Conservation (phyloP, 805 yeast genomes). For the Debaryomyces hansenii region DNA sequence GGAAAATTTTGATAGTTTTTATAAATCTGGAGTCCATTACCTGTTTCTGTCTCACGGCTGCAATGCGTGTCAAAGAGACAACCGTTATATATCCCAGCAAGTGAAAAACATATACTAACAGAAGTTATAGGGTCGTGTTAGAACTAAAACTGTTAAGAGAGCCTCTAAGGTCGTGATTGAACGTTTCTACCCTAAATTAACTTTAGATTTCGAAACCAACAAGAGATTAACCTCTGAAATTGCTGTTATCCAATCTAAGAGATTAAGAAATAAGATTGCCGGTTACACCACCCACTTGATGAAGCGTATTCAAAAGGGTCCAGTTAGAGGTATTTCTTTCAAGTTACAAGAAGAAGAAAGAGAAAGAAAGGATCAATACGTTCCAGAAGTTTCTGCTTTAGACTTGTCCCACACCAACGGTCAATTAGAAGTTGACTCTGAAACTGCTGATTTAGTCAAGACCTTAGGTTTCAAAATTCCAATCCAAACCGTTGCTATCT, state of each 20-base stretch:
- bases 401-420: conserved; percentile 96
- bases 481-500: conserved; percentile 79
- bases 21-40: too few species aligned
- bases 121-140: conserved; percentile 91
- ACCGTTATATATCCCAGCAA: too few species aligned
- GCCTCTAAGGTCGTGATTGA: conserved; percentile 99
- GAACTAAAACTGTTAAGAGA: conserved; percentile 99
- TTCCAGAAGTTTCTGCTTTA: conserved; percentile 99
- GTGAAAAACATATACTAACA: conserved; percentile 20
- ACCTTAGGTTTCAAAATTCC: conserved; percentile 88
- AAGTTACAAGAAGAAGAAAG: conserved; percentile 99
- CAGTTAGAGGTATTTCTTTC: conserved; percentile 99
- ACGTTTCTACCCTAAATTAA: conserved; percentile 99
- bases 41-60: too few species aligned
- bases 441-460: conserved; percentile 93
- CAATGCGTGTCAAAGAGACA: too few species aligned
- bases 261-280: conserved; percentile 99
- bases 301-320: conserved; percentile 99
- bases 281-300: conserved; percentile 99
- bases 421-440: conserved; percentile 95
- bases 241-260: conserved; percentile 98
- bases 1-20: too few species aligned
- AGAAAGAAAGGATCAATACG: conserved; percentile 99
- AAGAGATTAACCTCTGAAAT: conserved; percentile 98
- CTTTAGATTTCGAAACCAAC: conserved; percentile 99